Conservation (phyloP, 1,284 basidiomycete species). For the Pyrrhoderma lamaoense region DNA sequence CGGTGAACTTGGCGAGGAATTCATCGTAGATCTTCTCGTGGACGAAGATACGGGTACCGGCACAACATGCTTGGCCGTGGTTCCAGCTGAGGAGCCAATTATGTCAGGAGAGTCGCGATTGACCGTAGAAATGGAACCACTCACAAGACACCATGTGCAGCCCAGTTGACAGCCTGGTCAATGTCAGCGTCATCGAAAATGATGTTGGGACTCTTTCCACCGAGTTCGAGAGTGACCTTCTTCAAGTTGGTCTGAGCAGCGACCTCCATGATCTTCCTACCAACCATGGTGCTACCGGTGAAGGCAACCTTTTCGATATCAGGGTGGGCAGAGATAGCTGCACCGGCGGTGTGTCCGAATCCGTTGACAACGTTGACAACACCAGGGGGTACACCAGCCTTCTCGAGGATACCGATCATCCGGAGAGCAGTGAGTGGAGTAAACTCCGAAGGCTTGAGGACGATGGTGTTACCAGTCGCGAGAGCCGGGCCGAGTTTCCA, state of each 20-base stretch:
- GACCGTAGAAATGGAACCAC: slow-evolving; percentile 28
- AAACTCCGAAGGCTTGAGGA: slow-evolving; percentile 87
- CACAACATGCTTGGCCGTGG: slow-evolving; percentile 80
- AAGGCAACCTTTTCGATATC: slow-evolving; percentile 68
- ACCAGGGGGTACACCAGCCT: slow-evolving; percentile 62
- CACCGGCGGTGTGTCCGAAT: slow-evolving; percentile 61
- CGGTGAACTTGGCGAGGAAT: slow-evolving; percentile 59
- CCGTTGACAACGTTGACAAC: slow-evolving; percentile 66
- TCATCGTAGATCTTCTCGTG: slow-evolving; percentile 78
- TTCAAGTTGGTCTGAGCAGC: slow-evolving; percentile 84
- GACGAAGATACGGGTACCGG: slow-evolving; percentile 82
- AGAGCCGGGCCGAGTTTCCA: slow-evolving; percentile 86
- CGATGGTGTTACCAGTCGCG: slow-evolving; percentile 76
- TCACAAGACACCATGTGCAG: slow-evolving; percentile 74
- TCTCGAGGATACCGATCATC: slow-evolving; percentile 39
- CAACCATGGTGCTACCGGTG: slow-evolving; percentile 74
- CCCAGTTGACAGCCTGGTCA: slow-evolving; percentile 77
- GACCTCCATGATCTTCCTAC: slow-evolving; percentile 79
- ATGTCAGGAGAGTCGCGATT: too few relatives aligned
- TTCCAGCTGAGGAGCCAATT: too few relatives aligned
- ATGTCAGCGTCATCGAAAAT: slow-evolving; percentile 69
- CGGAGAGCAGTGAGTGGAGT: slow-evolving; percentile 78
- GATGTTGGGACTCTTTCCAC: slow-evolving; percentile 85
- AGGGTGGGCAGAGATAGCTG: slow-evolving; percentile 57
- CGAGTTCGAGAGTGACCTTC: slow-evolving; percentile 86